Percentiles rank a stretch among this genome's conserved stretches.
phyloP scores from a whole-genome alignment of 441 rosid species.

The Gossypium gossypioides region DNA sequence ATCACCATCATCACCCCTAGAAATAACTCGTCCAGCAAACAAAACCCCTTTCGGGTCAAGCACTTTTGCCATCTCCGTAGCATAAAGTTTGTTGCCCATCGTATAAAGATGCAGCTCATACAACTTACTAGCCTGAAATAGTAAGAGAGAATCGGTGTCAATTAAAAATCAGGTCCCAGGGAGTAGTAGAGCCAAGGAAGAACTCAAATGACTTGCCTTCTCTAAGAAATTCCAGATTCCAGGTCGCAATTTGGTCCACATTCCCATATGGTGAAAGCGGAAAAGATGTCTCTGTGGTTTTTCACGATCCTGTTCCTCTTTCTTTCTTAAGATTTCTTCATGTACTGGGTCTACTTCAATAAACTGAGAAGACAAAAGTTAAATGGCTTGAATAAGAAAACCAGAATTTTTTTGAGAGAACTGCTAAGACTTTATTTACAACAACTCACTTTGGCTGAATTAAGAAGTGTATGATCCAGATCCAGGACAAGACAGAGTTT shows the following conservation, averaged over 20 bases:
- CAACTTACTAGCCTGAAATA: constrained; percentile 70
- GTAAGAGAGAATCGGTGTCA: constrained; percentile 10
- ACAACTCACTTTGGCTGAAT: constrained; percentile 79
- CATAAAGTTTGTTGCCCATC: constrained; percentile 97
- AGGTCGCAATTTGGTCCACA: constrained; percentile 99
- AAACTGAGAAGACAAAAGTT: constrained; percentile 41
- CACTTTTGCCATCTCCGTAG: constrained; percentile 97
- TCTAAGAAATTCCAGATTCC: constrained; percentile 96
- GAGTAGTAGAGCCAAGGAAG: neutral
- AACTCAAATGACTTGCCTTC: constrained; percentile 36
- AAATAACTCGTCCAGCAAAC: constrained; percentile 89
- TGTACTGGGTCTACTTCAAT: constrained; percentile 77
- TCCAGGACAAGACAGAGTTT: constrained; percentile 97
- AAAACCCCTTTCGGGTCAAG: constrained; percentile 81
- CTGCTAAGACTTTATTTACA: neutral
- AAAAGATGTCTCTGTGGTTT: constrained; percentile 76
- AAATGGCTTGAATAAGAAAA: neutral
- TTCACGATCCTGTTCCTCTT: constrained; percentile 95
- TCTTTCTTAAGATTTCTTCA: constrained; percentile 76
- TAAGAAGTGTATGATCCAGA: constrained; percentile 97
- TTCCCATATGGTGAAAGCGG: constrained; percentile 88
- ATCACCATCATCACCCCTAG: constrained; percentile 92
- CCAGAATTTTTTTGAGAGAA: neutral
- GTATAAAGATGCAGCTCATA: constrained; percentile 93
- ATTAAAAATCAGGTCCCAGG: constrained; percentile 7